These are phyloP conservation scores for Nidularia sp. DNA, from an alignment of 768 basidiomycete genomes.

Conservation along the genomic window DNA sequence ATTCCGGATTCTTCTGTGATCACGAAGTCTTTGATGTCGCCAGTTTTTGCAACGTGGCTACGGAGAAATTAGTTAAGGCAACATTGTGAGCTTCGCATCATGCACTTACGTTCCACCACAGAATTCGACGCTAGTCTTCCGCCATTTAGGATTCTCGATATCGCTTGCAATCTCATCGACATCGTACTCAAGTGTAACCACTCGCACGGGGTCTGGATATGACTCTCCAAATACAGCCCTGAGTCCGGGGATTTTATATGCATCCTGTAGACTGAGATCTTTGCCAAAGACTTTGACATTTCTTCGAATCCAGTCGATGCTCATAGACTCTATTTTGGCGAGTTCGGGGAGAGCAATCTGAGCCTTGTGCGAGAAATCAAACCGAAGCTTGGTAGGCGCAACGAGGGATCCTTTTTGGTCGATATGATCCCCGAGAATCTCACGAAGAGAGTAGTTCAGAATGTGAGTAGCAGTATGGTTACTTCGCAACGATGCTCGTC, in stretches of 20 bases:
- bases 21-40: slow-evolving; percentile 95
- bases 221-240: slow-evolving; percentile 97
- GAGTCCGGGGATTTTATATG: slow-evolving; percentile 87
- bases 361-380: slow-evolving; percentile 97
- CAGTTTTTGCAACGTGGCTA: slow-evolving; percentile 93
- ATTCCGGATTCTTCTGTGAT: slow-evolving; percentile 96
- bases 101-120: slow-evolving; percentile 91
- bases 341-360: slow-evolving; percentile 77
- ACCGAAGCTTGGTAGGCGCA: slow-evolving; percentile 91
- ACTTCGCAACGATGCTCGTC: slow-evolving; percentile 93
- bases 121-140: slow-evolving; percentile 89
- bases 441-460: slow-evolving; percentile 89
- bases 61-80: not conserved
- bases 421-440: slow-evolving; percentile 93
- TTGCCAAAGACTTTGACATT: slow-evolving; percentile 89
- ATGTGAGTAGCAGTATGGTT: slow-evolving; percentile 99
- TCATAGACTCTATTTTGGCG: slow-evolving; percentile 76
- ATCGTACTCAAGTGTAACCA: slow-evolving; percentile 86
- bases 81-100: not conserved
- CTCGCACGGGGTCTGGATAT: slow-evolving; percentile 96
- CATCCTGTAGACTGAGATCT: slow-evolving; percentile 74
- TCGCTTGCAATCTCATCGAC: slow-evolving; percentile 85
- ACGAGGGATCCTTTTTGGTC: slow-evolving; percentile 99
- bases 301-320: slow-evolving; percentile 83
- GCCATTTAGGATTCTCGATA: slow-evolving; percentile 88